Percentiles rank a stretch among this genome's conserved stretches.
Conservation (phyloP, 441 rosid genomes). For the Flueggea neowawraea region DNA sequence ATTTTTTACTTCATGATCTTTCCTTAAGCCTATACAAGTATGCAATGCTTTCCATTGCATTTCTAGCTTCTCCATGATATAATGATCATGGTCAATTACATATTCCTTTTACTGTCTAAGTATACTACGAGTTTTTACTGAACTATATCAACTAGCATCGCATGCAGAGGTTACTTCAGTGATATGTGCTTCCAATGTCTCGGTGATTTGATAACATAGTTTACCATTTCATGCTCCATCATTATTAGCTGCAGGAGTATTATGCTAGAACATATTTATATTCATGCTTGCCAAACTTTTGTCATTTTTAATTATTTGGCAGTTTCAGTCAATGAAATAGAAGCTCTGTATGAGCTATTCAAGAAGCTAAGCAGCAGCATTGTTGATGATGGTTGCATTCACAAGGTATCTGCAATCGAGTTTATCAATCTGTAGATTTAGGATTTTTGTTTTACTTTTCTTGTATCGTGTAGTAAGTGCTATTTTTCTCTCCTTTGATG, state of each 20-base stretch:
- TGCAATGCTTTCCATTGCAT: no score
- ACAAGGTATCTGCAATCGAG: conserved; percentile 38
- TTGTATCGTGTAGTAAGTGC: background rate
- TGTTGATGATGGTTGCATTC: conserved; percentile 45
- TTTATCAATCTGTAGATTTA: background rate
- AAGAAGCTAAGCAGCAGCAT: conserved; percentile 61
- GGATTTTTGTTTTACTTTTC: background rate
- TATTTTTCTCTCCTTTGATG: conserved; percentile 6
- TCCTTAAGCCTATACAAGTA: no score
- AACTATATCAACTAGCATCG: no score
- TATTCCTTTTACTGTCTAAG: background rate
- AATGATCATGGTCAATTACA: background rate
- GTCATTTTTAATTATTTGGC: conserved; percentile 10
- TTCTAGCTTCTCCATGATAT: background rate
- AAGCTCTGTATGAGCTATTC: conserved; percentile 60
- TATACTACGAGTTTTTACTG: no score
- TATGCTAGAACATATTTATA: background rate
- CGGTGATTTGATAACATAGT: background rate
- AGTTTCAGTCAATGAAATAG: conserved; percentile 70
- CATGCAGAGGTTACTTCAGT: no score
- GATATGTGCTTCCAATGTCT: no score
- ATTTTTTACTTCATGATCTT: no score
- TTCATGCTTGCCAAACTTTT: conserved; percentile 1
- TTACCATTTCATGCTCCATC: background rate
- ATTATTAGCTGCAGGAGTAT: background rate